These are phyloP conservation scores for Smallanthus sonchifolius DNA, from an alignment of 129 eudicot species.

Conservation along the genomic window DNA sequence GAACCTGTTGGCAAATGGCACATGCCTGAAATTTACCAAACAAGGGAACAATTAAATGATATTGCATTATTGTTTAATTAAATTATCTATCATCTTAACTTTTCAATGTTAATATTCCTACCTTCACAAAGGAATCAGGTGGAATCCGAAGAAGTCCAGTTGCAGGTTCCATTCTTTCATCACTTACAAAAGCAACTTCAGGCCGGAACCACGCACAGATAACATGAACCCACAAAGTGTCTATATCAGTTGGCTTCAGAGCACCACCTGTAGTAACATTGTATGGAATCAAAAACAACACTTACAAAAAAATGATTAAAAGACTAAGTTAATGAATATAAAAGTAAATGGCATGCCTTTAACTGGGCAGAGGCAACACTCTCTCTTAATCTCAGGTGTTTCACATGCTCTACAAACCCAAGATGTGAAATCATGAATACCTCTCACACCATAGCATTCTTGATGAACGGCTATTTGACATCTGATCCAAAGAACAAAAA, in stretches of 20 bases:
- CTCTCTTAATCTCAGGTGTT: slow-evolving; percentile 64
- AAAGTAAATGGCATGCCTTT: slow-evolving; percentile 54
- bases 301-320: not conserved
- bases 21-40: slow-evolving; percentile 52
- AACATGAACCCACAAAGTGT: slow-evolving; percentile 83
- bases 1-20: slow-evolving; percentile 72
- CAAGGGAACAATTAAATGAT: slow-evolving; percentile 9
- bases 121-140: slow-evolving; percentile 61
- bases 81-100: not conserved
- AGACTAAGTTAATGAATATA: not conserved
- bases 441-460: slow-evolving; percentile 86
- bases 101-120: slow-evolving; percentile 21
- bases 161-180: slow-evolving; percentile 94
- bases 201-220: slow-evolving; percentile 96
- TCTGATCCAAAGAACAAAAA: slow-evolving; percentile 31
- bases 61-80: not conserved
- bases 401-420: slow-evolving; percentile 99
- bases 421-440: slow-evolving; percentile 65
- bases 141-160: slow-evolving; percentile 68
- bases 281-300: not conserved
- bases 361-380: slow-evolving; percentile 94
- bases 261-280: slow-evolving; percentile 69
- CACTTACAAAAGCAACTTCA: slow-evolving; percentile 62
- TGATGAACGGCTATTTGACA: slow-evolving; percentile 97
- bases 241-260: slow-evolving; percentile 81